A percentile compares a stretch with the other conserved stretches of the same genome.
These are phyloP conservation scores for Mycena indigotica DNA, from an alignment of 768 basidiomycete genomes.

Conservation along the genomic window DNA sequence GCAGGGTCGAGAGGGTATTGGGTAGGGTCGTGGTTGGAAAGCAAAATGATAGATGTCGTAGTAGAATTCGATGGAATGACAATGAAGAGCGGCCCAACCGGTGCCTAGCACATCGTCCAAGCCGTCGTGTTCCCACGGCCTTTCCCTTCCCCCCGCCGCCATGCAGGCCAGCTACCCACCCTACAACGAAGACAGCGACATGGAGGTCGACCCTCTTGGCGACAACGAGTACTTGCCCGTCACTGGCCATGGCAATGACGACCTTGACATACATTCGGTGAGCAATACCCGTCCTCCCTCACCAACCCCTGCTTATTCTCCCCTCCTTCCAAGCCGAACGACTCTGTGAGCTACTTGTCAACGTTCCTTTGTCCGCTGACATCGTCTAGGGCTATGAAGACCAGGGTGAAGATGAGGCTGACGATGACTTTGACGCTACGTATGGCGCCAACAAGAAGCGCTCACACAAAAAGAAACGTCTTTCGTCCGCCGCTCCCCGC, in stretches of 20 bases:
- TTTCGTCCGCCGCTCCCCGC: slow-evolving; percentile 47
- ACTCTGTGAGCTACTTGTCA: slow-evolving; percentile 53
- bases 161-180: slow-evolving; percentile 33
- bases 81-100: background rate
- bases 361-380: slow-evolving; percentile 23
- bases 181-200: slow-evolving; percentile 50
- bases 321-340: slow-evolving; percentile 50
- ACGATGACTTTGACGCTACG: slow-evolving; percentile 72
- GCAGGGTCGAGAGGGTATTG: background rate
- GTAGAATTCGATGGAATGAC: background rate
- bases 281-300: background rate
- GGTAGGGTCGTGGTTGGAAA: background rate
- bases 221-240: slow-evolving; percentile 1
- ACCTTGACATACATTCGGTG: background rate
- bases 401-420: slow-evolving; percentile 61
- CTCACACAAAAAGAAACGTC: slow-evolving; percentile 68
- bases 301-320: slow-evolving; percentile 14
- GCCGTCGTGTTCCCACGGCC: background rate
- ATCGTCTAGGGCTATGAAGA: slow-evolving; percentile 49
- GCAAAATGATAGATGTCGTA: background rate
- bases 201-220: slow-evolving; percentile 4
- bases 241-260: slow-evolving; percentile 15
- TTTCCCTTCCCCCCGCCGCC: slow-evolving; percentile 26
- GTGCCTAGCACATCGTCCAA: background rate
- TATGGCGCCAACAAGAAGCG: slow-evolving; percentile 75